Evolutionary conservation across 257 asterid genomes (phyloP), one percentile per base, ranked within the genome.

Genomic region (Penstemon newberryi): DNA sequence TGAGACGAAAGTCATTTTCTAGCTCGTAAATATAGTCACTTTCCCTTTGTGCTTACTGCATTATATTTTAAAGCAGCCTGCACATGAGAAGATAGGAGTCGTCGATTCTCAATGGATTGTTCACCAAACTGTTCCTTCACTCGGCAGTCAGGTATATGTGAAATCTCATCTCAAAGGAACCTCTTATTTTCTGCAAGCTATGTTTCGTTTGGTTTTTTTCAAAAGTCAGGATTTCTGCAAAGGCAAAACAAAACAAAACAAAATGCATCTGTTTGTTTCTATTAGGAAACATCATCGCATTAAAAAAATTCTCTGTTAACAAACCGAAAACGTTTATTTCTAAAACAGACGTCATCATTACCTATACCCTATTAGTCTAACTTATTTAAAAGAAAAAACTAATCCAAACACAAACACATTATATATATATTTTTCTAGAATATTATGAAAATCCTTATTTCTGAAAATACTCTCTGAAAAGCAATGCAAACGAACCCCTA

Each of bases 31-130:
- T 2, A 46, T 4, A 5, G 33, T 8, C 15, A 3, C 40, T 45
- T 11, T 43, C 60, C 60, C 51, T 39, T 3, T 18, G 39, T 43
- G 52, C 60, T 67, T 60, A 64, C 42, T 4, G 37, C 53, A 39
- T 58, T 58, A 19, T 70, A 6, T 63, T 67, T 49, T 8, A 38
- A 33, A 57, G 44, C 85, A 92, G 96, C 98, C 98, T 44, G 95
- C 98, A 12, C 97, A 90, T 71, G 95, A 85, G 70, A 93, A 87
- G 73, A 90, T 93, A 56, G 99, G 97, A 65, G 97, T 90, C 1
- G 95, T 93, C 10, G 97, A 93, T 84, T 66, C 98, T 53, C 97
- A 93, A 69, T 93, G 98, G 98, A 78, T 93, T 65, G 97, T 82
- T 56, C 98, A 93, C 86, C 97, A 88, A 84, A 87, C 96, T 9